phyloP scores from a whole-genome alignment of 305 asterid species.

The Solanum hybrid region DNA sequence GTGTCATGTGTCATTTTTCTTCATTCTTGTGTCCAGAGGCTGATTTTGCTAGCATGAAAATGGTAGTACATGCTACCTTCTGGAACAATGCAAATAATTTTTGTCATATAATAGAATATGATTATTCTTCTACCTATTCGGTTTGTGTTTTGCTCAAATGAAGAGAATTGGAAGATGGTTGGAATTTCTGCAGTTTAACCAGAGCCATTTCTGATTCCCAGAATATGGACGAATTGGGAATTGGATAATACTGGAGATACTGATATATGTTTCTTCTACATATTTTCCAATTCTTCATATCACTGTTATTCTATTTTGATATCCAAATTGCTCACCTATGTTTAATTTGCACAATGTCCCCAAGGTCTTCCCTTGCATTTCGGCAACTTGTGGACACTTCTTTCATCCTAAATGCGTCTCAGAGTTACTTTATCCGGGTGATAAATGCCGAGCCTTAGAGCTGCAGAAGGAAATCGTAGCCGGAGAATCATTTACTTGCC shows the following conservation, averaged over 20 bases:
- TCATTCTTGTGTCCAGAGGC: not conserved
- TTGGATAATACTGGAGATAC: not conserved
- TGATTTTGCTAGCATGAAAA: not conserved
- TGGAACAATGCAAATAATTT: not conserved
- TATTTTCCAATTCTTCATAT: not conserved
- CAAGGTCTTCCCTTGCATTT: constrained; percentile 70
- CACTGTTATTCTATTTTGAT: not conserved
- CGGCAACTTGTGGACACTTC: constrained; percentile 72
- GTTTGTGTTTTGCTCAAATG: not conserved
- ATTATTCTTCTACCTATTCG: not conserved
- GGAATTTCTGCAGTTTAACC: not conserved
- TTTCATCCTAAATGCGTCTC: constrained; percentile 62
- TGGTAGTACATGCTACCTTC: not conserved
- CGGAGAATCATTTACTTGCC: constrained; percentile 66
- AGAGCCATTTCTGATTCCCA: not conserved
- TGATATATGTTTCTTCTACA: not conserved
- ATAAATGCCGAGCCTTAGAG: constrained; percentile 29
- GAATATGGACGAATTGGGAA: not conserved
- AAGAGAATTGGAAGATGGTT: not conserved
- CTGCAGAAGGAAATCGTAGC: constrained; percentile 35
- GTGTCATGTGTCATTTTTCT: not conserved
- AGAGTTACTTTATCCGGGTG: constrained; percentile 32
- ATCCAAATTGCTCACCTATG: not conserved
- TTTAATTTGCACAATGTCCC: not conserved
- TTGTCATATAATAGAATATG: not conserved